A percentile compares a stretch with the other conserved stretches of the same genome.
Evolutionary conservation across 192 early-diverging fungal genomes (phyloP).

Genomic region (Coemansia guatemalensis): DNA sequence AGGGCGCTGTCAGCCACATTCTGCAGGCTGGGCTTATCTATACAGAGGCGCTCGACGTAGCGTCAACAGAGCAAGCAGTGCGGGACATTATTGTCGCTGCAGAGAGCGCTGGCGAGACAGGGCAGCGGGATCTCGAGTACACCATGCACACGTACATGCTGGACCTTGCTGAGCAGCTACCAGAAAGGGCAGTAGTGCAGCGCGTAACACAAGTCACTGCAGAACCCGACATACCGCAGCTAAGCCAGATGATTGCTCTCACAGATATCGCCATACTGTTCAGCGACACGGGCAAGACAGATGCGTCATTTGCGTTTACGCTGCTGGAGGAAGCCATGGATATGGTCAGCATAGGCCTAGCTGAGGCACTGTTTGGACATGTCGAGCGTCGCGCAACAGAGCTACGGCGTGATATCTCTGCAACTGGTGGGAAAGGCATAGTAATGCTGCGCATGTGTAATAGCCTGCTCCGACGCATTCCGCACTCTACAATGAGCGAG

Average conservation of each 20-base stretch:
- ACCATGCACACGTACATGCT: slow-evolving; percentile 27
- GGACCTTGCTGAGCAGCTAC: slow-evolving; percentile 23
- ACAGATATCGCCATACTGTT: slow-evolving; percentile 33
- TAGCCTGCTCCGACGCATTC: slow-evolving; percentile 83
- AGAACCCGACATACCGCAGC: not conserved
- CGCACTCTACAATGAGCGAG: slow-evolving; percentile 75
- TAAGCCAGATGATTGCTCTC: slow-evolving; percentile 11
- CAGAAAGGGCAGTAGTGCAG: slow-evolving; percentile 1
- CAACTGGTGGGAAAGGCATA: slow-evolving; percentile 80
- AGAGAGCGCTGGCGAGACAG: not conserved
- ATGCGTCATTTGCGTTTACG: slow-evolving; percentile 34
- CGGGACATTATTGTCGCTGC: not conserved
- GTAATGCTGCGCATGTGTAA: slow-evolving; percentile 85
- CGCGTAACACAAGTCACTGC: not conserved
- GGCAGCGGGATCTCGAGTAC: slow-evolving; percentile 31
- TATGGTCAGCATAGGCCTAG: slow-evolving; percentile 23
- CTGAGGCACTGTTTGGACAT: slow-evolving; percentile 33
- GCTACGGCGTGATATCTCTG: slow-evolving; percentile 61
- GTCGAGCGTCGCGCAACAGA: slow-evolving; percentile 33
- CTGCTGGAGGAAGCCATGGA: slow-evolving; percentile 49
- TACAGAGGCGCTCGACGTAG: slow-evolving; percentile 1
- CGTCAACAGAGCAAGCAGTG: slow-evolving; percentile 4
- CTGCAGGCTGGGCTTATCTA: slow-evolving; percentile 4
- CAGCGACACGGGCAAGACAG: slow-evolving; percentile 21
- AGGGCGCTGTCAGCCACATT: slow-evolving; percentile 3